phyloP scores from a whole-genome alignment of 805 yeast genomes.

The Zygosaccharomyces rouxii region DNA sequence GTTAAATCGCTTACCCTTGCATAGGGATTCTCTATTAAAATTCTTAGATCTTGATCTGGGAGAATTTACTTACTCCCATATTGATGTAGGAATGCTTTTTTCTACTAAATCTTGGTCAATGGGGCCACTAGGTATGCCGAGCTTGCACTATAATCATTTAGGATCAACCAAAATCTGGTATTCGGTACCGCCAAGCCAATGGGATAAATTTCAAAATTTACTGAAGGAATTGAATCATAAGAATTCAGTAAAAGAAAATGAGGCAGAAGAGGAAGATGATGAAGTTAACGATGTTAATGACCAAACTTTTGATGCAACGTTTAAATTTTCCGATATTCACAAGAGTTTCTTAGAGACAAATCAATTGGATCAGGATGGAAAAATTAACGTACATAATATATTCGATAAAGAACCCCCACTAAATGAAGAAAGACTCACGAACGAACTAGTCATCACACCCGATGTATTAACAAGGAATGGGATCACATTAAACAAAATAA shows the following conservation, averaged over 20 bases:
- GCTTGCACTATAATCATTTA: constrained; percentile 48
- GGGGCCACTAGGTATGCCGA: constrained; percentile 58
- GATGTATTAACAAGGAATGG: constrained; percentile 43
- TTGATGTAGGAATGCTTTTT: constrained; percentile 50
- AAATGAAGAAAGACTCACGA: neutral
- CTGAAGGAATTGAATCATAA: constrained; percentile 13
- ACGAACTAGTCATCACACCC: constrained; percentile 43
- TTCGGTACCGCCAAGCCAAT: constrained; percentile 54
- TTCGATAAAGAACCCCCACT: neutral
- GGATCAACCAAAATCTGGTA: constrained; percentile 61
- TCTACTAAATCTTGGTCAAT: constrained; percentile 53
- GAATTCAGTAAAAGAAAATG: too few relatives aligned
- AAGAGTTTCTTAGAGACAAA: neutral
- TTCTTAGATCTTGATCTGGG: constrained; percentile 43
- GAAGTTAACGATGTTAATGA: neutral
- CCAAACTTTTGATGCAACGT: neutral
- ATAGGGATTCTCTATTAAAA: constrained; percentile 46
- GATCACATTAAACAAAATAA: constrained; percentile 43
- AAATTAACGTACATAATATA: neutral
- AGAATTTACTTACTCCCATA: constrained; percentile 39
- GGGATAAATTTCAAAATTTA: constrained; percentile 47
- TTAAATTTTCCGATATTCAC: constrained; percentile 6
- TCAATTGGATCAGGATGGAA: neutral
- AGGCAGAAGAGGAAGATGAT: neutral
- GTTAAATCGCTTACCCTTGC: constrained; percentile 48